Base-by-base conservation (phyloP, 345 rosid species). In the Gossypium ekmanianum region DNA sequence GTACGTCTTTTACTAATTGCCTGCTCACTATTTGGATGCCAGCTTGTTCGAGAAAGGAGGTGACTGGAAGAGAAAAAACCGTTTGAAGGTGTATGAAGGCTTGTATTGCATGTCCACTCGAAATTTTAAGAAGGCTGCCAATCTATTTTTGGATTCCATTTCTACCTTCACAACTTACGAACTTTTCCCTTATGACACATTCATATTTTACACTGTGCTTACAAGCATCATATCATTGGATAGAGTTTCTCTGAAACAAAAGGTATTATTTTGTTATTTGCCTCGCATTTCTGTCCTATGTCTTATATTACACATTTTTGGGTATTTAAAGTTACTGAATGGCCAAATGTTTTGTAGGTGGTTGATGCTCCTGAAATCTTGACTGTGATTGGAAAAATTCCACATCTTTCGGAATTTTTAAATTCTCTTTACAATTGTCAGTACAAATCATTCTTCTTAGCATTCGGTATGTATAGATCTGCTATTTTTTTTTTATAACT, bases 21-120 rank as follows among this genome's bases (percentile, higher is more conserved):
- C 14, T 44, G 52, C 75, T 34, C 44, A n/a, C 43, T 45, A 39
- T 26, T 63, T 54, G 71, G 61, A 59, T 79, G 79, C 47, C 83
- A 95, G 99, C 76, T 87, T 95, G 87, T 95, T 95, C 84, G 99
- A 93, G 81, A 98, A 91, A 84, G 99, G 99, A 81, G 99, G 98
- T 82, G 99, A 95, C 69, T 95, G 99, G 99, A 98, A 95, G 82
- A 90, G 92, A 87, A 95, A 95, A 88, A 95, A 95, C 77, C 86
- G 98, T 56, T 84, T 95, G 80, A 95, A 95, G 88, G 99, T 95
- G 65, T 95, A 95, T 16, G 98, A 93, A 84, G 99, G 99, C 80
- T 74, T 95, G 83, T 89, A 84, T 65, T 91, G 92, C 91, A 89
- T 95, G 98, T 87, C 92, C 57, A 89, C 98, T 61, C 83, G 97